Evolutionary conservation across 306 rosid genomes (phyloP).

Genomic region (Alnus rubra): DNA sequence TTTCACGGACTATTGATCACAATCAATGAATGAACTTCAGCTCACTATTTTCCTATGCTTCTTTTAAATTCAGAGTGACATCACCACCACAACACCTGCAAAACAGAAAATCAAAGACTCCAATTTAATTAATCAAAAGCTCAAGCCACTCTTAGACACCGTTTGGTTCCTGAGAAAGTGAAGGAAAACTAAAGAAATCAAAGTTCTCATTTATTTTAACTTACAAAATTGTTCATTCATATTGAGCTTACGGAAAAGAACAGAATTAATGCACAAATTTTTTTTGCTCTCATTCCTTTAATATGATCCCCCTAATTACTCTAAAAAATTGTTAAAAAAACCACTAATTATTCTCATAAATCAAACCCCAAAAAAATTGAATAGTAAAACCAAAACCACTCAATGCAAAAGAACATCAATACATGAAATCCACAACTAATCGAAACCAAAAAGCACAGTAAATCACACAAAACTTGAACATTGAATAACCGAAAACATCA

Average conservation of each 20-base stretch:
- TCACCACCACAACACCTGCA: conserved; percentile 24
- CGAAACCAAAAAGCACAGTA: background rate
- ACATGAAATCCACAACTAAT: background rate
- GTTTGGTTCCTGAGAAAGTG: conserved; percentile 24
- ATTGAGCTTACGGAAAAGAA: too few species aligned
- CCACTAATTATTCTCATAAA: too few species aligned
- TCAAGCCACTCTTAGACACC: conserved; percentile 1
- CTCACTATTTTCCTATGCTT: background rate
- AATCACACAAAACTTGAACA: background rate
- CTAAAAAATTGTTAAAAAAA: too few species aligned
- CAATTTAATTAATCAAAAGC: background rate
- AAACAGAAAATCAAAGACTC: background rate
- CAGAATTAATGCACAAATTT: too few species aligned
- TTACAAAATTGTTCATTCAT: background rate
- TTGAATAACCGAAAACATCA: background rate
- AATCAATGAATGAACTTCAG: conserved; percentile 47
- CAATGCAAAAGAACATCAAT: background rate
- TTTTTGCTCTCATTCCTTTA: too few species aligned
- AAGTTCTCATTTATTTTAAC: background rate
- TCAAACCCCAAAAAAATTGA: background rate
- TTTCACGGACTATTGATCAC: conserved; percentile 49
- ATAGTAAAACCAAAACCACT: background rate
- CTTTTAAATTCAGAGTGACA: background rate
- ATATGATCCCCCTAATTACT: too few species aligned
- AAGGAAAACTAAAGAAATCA: conserved; percentile 5